Conservation (phyloP, 2,329 filamentous ascomycete species). For the Mollisia scopiformis region DNA sequence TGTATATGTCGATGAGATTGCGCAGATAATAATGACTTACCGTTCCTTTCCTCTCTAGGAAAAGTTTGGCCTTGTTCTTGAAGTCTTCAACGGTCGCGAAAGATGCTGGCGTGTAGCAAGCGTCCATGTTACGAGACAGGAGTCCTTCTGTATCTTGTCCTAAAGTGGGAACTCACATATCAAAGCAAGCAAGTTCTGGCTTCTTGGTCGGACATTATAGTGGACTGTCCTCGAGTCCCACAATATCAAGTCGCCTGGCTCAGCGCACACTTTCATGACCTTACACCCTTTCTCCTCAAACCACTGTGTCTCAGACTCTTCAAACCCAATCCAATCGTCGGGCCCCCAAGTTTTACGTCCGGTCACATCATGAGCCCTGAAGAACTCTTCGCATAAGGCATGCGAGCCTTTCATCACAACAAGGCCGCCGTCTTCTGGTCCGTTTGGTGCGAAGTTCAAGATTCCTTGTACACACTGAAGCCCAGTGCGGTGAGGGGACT, state of each 20-base stretch:
- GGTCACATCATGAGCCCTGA: slow-evolving; percentile 3
- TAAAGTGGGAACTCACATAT: neutral
- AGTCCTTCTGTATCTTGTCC: neutral
- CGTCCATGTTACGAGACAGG: neutral
- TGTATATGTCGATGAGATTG: neutral
- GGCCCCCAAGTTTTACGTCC: neutral
- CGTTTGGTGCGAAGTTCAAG: slow-evolving; percentile 41
- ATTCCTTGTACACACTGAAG: slow-evolving; percentile 49
- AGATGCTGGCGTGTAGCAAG: slow-evolving; percentile 10
- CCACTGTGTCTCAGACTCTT: slow-evolving; percentile 42
- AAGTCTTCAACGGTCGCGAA: slow-evolving; percentile 9
- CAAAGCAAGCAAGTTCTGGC: slow-evolving; percentile 29
- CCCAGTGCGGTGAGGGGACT: slow-evolving; percentile 40
- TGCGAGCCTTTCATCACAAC: slow-evolving; percentile 37
- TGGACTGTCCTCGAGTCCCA: slow-evolving; percentile 51
- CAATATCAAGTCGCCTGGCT: slow-evolving; percentile 46
- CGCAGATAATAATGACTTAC: neutral
- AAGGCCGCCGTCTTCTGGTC: slow-evolving; percentile 37
- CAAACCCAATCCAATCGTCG: slow-evolving; percentile 13
- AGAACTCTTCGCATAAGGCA: slow-evolving; percentile 34
- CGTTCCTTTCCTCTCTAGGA: slow-evolving; percentile 9
- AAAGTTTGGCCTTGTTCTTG: slow-evolving; percentile 9
- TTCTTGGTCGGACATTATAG: slow-evolving; percentile 41
- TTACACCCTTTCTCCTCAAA: slow-evolving; percentile 43
- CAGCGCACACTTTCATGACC: slow-evolving; percentile 42